Evolutionary conservation across 129 eudicot genomes (phyloP).

Genomic region (Apium graveolens): DNA sequence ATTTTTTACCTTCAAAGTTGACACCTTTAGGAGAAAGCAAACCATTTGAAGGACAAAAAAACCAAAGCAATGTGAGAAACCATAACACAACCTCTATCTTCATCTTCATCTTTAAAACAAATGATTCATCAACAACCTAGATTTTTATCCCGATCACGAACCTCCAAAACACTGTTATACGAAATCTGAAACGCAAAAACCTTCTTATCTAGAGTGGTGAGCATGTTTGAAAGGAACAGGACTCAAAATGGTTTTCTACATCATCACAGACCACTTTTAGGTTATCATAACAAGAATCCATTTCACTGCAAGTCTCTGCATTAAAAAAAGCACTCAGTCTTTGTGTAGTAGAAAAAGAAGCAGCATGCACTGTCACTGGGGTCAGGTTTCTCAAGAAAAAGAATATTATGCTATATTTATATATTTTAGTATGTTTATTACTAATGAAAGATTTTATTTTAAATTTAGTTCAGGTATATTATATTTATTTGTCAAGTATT

Average conservation of each 20-base stretch:
- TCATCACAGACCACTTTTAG: constrained; percentile 16
- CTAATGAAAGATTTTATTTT: no score
- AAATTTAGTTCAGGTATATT: no score
- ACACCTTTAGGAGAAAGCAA: constrained; percentile 92
- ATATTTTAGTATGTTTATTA: neutral
- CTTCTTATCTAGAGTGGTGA: constrained; percentile 9
- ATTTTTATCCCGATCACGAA: no score
- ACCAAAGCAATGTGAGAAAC: constrained; percentile 28
- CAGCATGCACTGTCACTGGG: constrained; percentile 65
- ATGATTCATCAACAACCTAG: constrained; percentile 2
- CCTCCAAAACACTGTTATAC: no score
- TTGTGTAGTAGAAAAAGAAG: constrained; percentile 48
- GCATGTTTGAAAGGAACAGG: constrained; percentile 1
- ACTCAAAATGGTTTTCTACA: constrained; percentile 12
- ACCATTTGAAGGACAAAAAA: constrained; percentile 33
- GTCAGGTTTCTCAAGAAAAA: constrained; percentile 30
- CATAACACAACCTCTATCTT: constrained; percentile 25
- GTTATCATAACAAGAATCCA: constrained; percentile 18
- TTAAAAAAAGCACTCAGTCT: constrained; percentile 25
- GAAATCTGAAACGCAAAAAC: neutral
- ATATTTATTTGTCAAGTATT: constrained; percentile 3
- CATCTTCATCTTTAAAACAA: constrained; percentile 33
- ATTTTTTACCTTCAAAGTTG: no score
- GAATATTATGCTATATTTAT: neutral
- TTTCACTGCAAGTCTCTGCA: constrained; percentile 25